Conservation (phyloP, 805 yeast genomes). For the Suhomyces vadensis region DNA sequence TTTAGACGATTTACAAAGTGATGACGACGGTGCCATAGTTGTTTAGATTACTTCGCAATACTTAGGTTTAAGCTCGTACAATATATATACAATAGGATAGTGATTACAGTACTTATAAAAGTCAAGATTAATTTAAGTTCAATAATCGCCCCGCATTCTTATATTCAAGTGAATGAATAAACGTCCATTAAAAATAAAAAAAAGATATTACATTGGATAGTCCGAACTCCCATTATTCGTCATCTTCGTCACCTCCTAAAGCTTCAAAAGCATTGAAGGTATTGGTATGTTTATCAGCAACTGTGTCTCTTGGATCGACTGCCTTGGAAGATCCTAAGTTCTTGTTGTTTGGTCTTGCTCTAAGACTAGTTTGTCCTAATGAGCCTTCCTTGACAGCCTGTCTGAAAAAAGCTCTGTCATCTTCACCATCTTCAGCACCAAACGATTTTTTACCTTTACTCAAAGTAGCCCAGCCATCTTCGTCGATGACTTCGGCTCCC, state of each 20-base stretch:
- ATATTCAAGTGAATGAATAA: too few relatives aligned
- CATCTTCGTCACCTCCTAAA: conserved; percentile 56
- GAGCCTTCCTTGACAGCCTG: conserved; percentile 46
- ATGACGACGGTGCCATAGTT: conserved; percentile 32
- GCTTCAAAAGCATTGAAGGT: conserved; percentile 84
- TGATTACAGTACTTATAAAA: too few relatives aligned
- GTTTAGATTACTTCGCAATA: too few relatives aligned
- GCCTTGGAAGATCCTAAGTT: conserved; percentile 74
- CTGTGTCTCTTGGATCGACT: conserved; percentile 68
- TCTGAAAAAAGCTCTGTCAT: conserved; percentile 47
- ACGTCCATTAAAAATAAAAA: not conserved
- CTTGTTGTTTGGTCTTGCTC: conserved; percentile 69
- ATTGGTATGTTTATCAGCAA: conserved; percentile 64
- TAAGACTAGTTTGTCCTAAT: conserved; percentile 34
- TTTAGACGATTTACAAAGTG: conserved; percentile 34
- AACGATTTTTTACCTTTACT: conserved; percentile 47
- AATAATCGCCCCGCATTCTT: too few relatives aligned
- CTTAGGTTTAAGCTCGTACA: too few relatives aligned
- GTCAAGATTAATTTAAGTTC: too few relatives aligned
- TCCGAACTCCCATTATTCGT: conserved; percentile 6
- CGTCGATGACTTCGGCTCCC: conserved; percentile 56
- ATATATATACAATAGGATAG: too few relatives aligned
- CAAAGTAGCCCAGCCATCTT: conserved; percentile 81
- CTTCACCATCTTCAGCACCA: conserved; percentile 48
- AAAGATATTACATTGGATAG: conserved; percentile 4